Base-by-base conservation (phyloP, 768 basidiomycete species). In the Mycena capillaripes region DNA sequence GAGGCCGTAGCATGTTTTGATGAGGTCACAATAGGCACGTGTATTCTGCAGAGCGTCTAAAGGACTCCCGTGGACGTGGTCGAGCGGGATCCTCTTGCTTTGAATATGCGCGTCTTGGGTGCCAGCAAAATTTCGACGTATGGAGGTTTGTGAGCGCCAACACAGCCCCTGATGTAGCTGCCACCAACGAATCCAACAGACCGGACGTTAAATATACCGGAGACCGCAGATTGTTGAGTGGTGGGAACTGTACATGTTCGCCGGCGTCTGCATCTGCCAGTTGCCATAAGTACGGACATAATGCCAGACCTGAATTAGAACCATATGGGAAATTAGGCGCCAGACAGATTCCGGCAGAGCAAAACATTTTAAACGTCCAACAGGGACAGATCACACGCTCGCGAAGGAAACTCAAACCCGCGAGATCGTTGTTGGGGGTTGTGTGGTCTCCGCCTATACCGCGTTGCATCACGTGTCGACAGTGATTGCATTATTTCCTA, bases 1-100 rank as follows among this genome's bases (percentile, higher is more conserved):
- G 72, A 73, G 72, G 72, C 48, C 25, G 42, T 38, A 50, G 72
- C 72, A 66, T 73, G 72, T 73, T 71, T 66, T 73, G 72, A 73
- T 73, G 64, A 61, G 50, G 57, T 64, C 72, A 73, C 68, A 62
- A 21, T 57, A 38, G 42, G 57, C 70, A 71, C 70, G 70, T 71
- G 70, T 25, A 29, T 32, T 58, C 52, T 50, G 19, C 29, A 34
- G 69, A 50, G 70, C 70, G 70, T 55, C 70, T 30, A 50, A 48
- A 36, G 19, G 53, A 16, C 48, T 40, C 21, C 40, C 60, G 21
- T 32, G 30, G 46, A 17, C 30, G 7, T 7, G 2, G 3, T 16
- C n/a, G n/a, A 11, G 17, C 32, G 27, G 48, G 38, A 4, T 64
- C 27, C 11, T 34, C n/a, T 17, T 21, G 42, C 17, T 46, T 44